These are phyloP conservation scores for Rhodotorula paludigena DNA, from an alignment of 768 basidiomycete genomes.

Conservation along the genomic window DNA sequence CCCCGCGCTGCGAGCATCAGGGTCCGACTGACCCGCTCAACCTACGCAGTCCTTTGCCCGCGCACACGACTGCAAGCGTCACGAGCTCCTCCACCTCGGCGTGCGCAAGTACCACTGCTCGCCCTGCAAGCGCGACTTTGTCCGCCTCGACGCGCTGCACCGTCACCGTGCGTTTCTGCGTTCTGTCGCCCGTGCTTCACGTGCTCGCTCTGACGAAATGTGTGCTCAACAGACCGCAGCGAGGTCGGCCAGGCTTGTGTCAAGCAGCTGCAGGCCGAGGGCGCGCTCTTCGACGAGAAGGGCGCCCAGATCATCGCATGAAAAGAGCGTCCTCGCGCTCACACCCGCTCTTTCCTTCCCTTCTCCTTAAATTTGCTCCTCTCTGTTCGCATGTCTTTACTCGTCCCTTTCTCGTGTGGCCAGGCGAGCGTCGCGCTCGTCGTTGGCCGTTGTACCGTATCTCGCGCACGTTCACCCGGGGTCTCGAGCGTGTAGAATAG, in stretches of 20 bases:
- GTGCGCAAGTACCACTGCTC: conserved; percentile 79
- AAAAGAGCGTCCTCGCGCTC: neutral
- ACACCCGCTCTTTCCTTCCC: no score
- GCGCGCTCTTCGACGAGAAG: conserved; percentile 22
- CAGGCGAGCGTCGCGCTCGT: no score
- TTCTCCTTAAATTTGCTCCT: neutral
- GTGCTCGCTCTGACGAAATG: neutral
- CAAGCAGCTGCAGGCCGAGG: conserved; percentile 24
- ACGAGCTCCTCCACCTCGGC: conserved; percentile 89
- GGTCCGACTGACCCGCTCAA: neutral
- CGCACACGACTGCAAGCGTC: conserved; percentile 94
- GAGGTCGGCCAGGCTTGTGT: conserved; percentile 38
- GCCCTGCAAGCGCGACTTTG: conserved; percentile 88
- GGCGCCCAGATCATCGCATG: conserved; percentile 13
- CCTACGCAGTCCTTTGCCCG: conserved; percentile 63
- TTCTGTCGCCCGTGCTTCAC: neutral
- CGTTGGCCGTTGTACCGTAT: no score
- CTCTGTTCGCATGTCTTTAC: neutral
- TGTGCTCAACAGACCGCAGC: conserved; percentile 20
- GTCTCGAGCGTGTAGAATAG: no score
- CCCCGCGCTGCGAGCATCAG: no score
- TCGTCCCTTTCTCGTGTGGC: no score
- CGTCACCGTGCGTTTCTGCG: conserved; percentile 66
- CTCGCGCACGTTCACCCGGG: no score
- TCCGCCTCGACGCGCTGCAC: conserved; percentile 89